Percentiles rank a stretch among this genome's conserved stretches.
phyloP scores from a whole-genome alignment of 176 grass and related monocot genomes.

The Cenchrus purpureus region DNA sequence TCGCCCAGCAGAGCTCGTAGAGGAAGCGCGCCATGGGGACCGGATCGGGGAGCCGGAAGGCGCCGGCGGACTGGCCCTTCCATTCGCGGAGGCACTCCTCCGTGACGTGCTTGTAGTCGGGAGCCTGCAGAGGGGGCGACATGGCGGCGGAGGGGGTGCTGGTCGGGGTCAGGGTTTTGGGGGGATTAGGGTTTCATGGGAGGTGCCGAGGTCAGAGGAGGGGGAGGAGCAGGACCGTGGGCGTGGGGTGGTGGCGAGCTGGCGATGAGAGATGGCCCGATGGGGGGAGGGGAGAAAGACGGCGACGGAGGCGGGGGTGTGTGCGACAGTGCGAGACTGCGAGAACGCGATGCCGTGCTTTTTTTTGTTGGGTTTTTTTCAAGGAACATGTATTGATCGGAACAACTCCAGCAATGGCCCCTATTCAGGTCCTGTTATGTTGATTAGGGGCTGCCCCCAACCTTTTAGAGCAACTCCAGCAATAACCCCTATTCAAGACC shows the following conservation, averaged over 20 bases:
- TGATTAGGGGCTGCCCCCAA: too few relatives aligned
- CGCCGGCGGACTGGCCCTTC: conserved; percentile 69
- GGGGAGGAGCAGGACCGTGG: neutral
- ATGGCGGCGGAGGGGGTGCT: conserved; percentile 34
- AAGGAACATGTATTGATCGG: too few relatives aligned
- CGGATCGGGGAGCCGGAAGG: conserved; percentile 72
- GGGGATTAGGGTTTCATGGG: conserved; percentile 58
- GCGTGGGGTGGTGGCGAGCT: neutral
- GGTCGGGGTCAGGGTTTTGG: conserved; percentile 30
- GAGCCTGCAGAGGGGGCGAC: conserved; percentile 52
- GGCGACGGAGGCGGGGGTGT: conserved; percentile 28
- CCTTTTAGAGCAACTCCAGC: too few relatives aligned
- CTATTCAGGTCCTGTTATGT: too few relatives aligned
- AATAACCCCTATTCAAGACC: too few relatives aligned
- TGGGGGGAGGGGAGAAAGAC: conserved; percentile 3
- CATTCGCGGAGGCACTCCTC: conserved; percentile 89
- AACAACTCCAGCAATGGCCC: too few relatives aligned
- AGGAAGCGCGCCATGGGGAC: conserved; percentile 94
- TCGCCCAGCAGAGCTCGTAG: conserved; percentile 97
- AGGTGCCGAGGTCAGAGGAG: conserved; percentile 8
- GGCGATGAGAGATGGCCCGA: conserved; percentile 12
- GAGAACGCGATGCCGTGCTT: neutral
- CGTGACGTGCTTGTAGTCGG: conserved; percentile 76
- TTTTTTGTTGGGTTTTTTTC: neutral
- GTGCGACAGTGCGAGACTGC: neutral